Percentiles rank a stretch among this genome's conserved stretches.
These are phyloP conservation scores for Fusarium sp. DNA, from an alignment of 2,329 filamentous ascomycete genomes.

Conservation along the genomic window DNA sequence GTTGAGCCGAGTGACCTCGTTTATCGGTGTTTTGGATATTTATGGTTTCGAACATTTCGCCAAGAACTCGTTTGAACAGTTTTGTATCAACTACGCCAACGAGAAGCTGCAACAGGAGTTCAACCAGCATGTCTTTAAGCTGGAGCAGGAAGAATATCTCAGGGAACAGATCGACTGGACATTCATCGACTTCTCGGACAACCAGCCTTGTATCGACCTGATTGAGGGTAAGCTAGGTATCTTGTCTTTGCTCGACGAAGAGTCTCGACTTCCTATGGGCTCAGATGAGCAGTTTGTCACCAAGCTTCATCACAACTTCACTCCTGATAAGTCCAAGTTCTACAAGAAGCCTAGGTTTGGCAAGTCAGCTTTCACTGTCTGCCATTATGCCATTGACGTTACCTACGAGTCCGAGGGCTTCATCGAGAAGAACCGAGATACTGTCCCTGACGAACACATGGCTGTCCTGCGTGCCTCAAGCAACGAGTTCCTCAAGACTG, in stretches of 20 bases:
- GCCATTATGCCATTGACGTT: constrained; percentile 97
- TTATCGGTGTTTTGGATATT: constrained; percentile 99
- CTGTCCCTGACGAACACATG: constrained; percentile 98
- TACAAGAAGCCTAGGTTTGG: constrained; percentile 99
- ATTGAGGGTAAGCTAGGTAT: constrained; percentile 98
- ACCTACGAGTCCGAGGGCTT: constrained; percentile 99
- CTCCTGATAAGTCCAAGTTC: constrained; percentile 90
- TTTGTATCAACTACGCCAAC: constrained; percentile 99
- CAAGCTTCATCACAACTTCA: constrained; percentile 95
- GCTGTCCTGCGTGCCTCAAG: constrained; percentile 86
- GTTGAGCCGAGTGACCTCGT: constrained; percentile 82
- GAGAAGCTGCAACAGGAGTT: constrained; percentile 99
- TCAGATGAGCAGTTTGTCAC: constrained; percentile 97
- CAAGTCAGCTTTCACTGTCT: constrained; percentile 97
- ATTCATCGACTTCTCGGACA: constrained; percentile 99
- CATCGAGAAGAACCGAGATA: constrained; percentile 99
- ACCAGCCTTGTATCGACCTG: constrained; percentile 97
- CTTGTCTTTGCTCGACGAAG: constrained; percentile 91
- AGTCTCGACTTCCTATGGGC: constrained; percentile 96
- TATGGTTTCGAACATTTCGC: constrained; percentile 99
- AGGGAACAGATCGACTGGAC: constrained; percentile 98
- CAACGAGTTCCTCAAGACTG: constrained; percentile 86
- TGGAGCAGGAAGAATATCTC: constrained; percentile 98
- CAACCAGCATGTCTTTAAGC: constrained; percentile 98
- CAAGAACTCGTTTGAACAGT: constrained; percentile 99